Conservation (phyloP, 163 green algal species). For the Scenedesmus sp. region DNA sequence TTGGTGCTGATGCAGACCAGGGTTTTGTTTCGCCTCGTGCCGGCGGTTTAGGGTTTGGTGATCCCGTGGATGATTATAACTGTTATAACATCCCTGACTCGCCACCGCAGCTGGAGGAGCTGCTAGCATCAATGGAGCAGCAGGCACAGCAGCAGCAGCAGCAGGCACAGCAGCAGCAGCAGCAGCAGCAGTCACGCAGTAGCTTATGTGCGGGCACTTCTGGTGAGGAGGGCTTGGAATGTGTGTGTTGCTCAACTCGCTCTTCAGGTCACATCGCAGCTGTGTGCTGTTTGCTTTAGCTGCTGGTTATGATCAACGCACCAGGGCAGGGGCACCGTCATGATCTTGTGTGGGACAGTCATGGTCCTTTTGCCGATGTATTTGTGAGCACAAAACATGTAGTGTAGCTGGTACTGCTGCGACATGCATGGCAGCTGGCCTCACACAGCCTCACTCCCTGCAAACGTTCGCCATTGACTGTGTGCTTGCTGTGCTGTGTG, state of each 20-base stretch:
- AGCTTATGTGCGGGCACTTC: background rate
- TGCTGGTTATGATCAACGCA: background rate
- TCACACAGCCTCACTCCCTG: too few relatives aligned
- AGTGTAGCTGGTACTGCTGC: too few relatives aligned
- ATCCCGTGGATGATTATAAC: background rate
- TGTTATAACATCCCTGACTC: conserved; percentile 20
- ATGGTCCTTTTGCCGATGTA: background rate
- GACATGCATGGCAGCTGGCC: too few relatives aligned
- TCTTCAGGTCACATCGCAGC: background rate
- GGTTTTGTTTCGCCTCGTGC: background rate
- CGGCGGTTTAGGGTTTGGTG: background rate
- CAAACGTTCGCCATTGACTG: too few relatives aligned
- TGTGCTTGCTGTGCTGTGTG: too few relatives aligned
- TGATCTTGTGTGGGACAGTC: background rate
- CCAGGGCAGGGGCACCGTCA: background rate
- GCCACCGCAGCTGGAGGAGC: conserved; percentile 24
- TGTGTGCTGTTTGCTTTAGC: background rate
- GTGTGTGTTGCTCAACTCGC: background rate
- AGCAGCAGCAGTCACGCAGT: background rate
- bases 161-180: background rate
- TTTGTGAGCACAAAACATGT: too few relatives aligned
- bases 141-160: conserved; percentile 6
- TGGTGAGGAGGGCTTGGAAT: background rate
- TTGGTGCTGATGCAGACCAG: background rate
- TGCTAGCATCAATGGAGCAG: conserved; percentile 23